Conservation (phyloP, 129 eudicot genomes). For the Silybum marianum region DNA sequence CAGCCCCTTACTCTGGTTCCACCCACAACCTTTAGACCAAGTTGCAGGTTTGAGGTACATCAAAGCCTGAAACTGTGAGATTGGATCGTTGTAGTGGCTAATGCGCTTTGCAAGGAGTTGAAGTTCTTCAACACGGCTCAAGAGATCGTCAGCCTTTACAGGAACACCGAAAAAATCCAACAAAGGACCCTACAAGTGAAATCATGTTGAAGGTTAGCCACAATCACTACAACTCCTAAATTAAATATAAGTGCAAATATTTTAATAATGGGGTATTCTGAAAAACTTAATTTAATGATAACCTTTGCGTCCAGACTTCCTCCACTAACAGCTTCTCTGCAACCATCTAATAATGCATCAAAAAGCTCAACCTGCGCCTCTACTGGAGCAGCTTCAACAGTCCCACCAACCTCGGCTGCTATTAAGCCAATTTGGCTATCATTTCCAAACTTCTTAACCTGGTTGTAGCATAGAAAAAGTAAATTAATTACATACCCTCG, state of each 20-base stretch:
- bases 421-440: constrained; percentile 82
- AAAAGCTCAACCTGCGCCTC: constrained; percentile 94
- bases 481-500: not conserved
- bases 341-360: constrained; percentile 90
- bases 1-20: constrained; percentile 77
- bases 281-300: not conserved
- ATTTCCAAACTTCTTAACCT: constrained; percentile 96
- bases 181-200: constrained; percentile 66
- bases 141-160: constrained; percentile 89
- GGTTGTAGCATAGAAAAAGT: constrained; percentile 6
- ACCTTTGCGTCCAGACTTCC: constrained; percentile 78
- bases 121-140: constrained; percentile 86
- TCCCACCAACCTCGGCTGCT: constrained; percentile 94
- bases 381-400: constrained; percentile 84
- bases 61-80: constrained; percentile 86
- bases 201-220: constrained; percentile 26
- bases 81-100: constrained; percentile 72
- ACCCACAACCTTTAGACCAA: constrained; percentile 99
- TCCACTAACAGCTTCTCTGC: constrained; percentile 79
- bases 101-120: constrained; percentile 92
- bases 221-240: constrained; percentile 13
- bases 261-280: constrained; percentile 1
- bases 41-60: constrained; percentile 94
- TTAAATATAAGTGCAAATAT: constrained; percentile 19
- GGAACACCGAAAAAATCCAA: constrained; percentile 94